These are phyloP conservation scores for Puya raimondii DNA, from an alignment of 176 grass and related monocot species.

Conservation along the genomic window DNA sequence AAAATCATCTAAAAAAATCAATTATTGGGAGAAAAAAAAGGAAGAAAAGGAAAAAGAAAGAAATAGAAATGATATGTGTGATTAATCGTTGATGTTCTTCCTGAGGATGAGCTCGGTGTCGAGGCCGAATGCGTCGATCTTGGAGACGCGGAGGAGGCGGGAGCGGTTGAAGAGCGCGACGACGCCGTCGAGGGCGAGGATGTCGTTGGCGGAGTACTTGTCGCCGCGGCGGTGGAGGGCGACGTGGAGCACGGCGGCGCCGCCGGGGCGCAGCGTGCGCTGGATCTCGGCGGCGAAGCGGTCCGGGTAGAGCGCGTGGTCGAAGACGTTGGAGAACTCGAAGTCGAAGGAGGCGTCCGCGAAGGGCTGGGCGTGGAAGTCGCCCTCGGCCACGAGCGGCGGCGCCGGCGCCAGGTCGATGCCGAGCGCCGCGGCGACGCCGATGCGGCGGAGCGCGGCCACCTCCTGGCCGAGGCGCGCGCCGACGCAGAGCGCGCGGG, in stretches of 20 bases:
- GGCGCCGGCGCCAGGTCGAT: conserved; percentile 77
- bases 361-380: conserved; percentile 89
- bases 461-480: conserved; percentile 62
- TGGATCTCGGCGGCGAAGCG: conserved; percentile 68
- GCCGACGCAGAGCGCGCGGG: conserved; percentile 71
- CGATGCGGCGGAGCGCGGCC: conserved; percentile 56
- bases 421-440: conserved; percentile 38
- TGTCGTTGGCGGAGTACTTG: conserved; percentile 88
- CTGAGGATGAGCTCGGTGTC: conserved; percentile 86
- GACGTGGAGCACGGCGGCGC: conserved; percentile 63
- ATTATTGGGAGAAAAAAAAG: background rate
- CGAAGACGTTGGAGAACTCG: conserved; percentile 98
- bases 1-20: background rate
- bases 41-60: background rate
- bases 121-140: conserved; percentile 80
- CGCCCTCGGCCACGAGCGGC: conserved; percentile 56
- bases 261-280: conserved; percentile 61
- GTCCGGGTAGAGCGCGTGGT: conserved; percentile 81
- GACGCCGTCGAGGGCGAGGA: conserved; percentile 46
- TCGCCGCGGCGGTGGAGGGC: conserved; percentile 68
- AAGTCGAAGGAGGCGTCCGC: conserved; percentile 54
- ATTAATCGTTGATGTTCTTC: conserved; percentile 26
- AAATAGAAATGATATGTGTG: background rate
- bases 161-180: conserved; percentile 39
- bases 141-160: conserved; percentile 44